Conservation (phyloP, 1,284 basidiomycete species). For the Leccinum griseonigrum region DNA sequence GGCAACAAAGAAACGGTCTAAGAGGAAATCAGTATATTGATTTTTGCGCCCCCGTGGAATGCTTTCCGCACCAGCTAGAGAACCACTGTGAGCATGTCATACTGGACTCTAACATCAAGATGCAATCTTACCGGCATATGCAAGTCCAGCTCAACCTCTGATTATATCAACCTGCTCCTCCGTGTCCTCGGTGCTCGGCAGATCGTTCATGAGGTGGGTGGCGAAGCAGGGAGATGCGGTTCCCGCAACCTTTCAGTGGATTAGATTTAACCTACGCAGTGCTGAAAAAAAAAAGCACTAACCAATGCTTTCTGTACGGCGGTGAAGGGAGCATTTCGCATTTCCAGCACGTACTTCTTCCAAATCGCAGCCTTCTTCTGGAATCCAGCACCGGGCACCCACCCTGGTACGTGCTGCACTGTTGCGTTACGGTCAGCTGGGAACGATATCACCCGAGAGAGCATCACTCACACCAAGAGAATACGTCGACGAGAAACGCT, state of each 20-base stretch:
- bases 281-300: constrained; percentile 1
- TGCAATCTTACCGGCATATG: constrained; percentile 30
- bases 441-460: neutral
- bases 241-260: constrained; percentile 20
- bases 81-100: constrained; percentile 9
- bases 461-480: constrained; percentile 29
- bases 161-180: constrained; percentile 26
- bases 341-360: constrained; percentile 30
- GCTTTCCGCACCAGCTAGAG: constrained; percentile 31
- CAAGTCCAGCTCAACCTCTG: constrained; percentile 33
- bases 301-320: constrained; percentile 29
- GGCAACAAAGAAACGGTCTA: constrained; percentile 45
- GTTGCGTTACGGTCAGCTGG: constrained; percentile 9
- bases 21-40: constrained; percentile 11
- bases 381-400: constrained; percentile 35
- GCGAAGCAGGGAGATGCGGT: constrained; percentile 33
- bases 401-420: constrained; percentile 32
- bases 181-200: constrained; percentile 8
- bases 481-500: constrained; percentile 38
- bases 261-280: constrained; percentile 1
- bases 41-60: neutral
- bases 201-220: constrained; percentile 26
- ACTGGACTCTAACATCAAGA: neutral
- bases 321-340: constrained; percentile 31
- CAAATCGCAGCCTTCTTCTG: constrained; percentile 30